Percentiles rank a stretch among this genome's conserved stretches.
phyloP scores from a whole-genome alignment of 768 basidiomycete genomes.

The Lactarius quietus region DNA sequence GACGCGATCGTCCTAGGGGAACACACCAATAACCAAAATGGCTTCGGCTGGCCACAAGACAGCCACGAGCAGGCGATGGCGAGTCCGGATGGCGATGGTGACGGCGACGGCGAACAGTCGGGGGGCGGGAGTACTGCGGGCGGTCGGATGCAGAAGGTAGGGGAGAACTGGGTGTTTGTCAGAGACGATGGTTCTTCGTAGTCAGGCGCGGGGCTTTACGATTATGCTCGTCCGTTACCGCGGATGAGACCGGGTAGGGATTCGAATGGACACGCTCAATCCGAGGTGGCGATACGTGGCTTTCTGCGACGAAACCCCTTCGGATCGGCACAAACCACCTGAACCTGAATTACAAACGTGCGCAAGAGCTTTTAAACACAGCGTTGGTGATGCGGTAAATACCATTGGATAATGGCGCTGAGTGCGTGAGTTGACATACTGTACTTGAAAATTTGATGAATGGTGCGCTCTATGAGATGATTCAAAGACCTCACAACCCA shows the following conservation, averaged over 20 bases:
- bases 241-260: neutral
- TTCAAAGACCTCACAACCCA: neutral
- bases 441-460: too few relatives aligned
- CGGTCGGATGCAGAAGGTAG: conserved; percentile 60
- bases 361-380: neutral
- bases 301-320: neutral
- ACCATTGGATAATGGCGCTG: neutral
- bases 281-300: neutral
- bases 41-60: conserved; percentile 22
- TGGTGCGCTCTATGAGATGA: neutral
- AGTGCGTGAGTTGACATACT: neutral
- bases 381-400: neutral
- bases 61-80: conserved; percentile 9
- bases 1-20: conserved; percentile 61
- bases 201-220: conserved; percentile 25
- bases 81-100: conserved; percentile 10
- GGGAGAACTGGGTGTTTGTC: conserved; percentile 71
- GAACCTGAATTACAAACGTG: neutral
- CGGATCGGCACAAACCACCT: neutral
- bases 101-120: neutral
- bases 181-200: conserved; percentile 32
- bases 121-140: conserved; percentile 17
- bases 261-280: neutral
- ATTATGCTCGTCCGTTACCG: neutral
- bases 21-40: conserved; percentile 31